Evolutionary conservation across 441 rosid genomes (phyloP), one percentile per base, ranked within the genome.

Genomic region (Arabidopsis lyrata): DNA sequence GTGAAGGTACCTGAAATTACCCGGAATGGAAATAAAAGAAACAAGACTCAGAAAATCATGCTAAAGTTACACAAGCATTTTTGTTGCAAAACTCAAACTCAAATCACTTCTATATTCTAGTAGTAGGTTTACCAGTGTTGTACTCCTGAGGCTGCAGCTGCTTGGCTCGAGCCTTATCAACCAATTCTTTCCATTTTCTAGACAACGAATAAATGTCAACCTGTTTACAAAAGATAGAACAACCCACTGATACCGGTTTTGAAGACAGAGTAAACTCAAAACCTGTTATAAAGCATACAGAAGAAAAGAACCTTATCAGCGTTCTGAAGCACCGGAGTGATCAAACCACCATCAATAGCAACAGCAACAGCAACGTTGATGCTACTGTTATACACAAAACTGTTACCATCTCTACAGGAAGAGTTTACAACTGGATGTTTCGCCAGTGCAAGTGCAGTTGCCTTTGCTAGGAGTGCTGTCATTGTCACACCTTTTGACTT

Each of bases 131-230:
- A 95, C 99, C 98, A 67, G 93, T 83, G 73, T 80, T 92, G 75
- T 92, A 95, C 70, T 95, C 99, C 47, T 88, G 92, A 76, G 96
- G 98, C 77, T 89, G 99, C 75, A 95, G 80, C 81, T 92, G 99
- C 85, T 92, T 95, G 66, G 97, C 90, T 47, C 96, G 83, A 69
- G 99, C 99, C 84, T 89, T 95, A 57, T 88, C 96, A 65, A 95
- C 98, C 76, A 92, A 81, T 82, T 95, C 99, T 84, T 90, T 95
- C 98, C 99, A 95, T 78, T 90, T 90, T 68, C 99, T 92, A 57
- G 97, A 92, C 86, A 92, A 80, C 3, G 98, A 77, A 80, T 90
- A 95, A 72, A 92, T 90, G 77, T 95, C 97, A 79, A 85, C 90
- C 97, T 94, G 63, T 67, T 66, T 61, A 73, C 75, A 81, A 27